These are phyloP conservation scores for Penicillium ochrochloron DNA, from an alignment of 495 filamentous ascomycete species.

Conservation along the genomic window DNA sequence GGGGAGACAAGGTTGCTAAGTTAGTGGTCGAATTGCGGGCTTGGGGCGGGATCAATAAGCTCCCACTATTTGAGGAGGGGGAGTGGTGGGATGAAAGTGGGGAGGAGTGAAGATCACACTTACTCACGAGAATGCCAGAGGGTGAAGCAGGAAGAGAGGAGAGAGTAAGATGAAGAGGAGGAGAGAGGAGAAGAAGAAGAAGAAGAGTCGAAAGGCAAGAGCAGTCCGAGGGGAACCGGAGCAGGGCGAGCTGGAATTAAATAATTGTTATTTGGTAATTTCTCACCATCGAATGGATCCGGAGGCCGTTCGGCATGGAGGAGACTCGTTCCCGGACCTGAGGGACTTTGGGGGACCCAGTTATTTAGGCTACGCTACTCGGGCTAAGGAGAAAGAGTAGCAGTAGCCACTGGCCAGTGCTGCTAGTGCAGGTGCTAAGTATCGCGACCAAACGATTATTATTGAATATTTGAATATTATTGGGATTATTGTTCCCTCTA, in stretches of 20 bases:
- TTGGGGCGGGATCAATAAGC: constrained; percentile 23
- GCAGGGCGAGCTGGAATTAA: constrained; percentile 3
- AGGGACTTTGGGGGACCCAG: constrained; percentile 19
- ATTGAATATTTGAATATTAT: neutral
- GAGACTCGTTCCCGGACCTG: constrained; percentile 5
- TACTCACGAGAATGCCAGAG: neutral
- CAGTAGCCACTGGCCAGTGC: neutral
- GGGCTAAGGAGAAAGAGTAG: neutral
- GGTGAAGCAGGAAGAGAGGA: constrained; percentile 14
- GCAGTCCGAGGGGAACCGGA: neutral
- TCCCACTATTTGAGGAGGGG: constrained; percentile 1
- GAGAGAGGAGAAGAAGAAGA: constrained; percentile 6
- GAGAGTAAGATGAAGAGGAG: constrained; percentile 4
- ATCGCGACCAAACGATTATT: neutral
- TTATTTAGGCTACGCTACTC: constrained; percentile 7
- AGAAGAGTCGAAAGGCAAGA: constrained; percentile 6
- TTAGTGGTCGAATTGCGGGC: constrained; percentile 7
- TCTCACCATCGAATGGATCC: neutral
- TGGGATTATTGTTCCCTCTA: neutral
- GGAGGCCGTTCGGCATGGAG: constrained; percentile 5
- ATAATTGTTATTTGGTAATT: neutral
- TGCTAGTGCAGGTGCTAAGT: neutral
- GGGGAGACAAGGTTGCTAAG: neutral
- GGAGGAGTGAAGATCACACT: constrained; percentile 11
- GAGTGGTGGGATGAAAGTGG: constrained; percentile 6